Evolutionary conservation across 1,139 yeast species (phyloP).

Genomic region (Eremothecium sinecaudum): DNA sequence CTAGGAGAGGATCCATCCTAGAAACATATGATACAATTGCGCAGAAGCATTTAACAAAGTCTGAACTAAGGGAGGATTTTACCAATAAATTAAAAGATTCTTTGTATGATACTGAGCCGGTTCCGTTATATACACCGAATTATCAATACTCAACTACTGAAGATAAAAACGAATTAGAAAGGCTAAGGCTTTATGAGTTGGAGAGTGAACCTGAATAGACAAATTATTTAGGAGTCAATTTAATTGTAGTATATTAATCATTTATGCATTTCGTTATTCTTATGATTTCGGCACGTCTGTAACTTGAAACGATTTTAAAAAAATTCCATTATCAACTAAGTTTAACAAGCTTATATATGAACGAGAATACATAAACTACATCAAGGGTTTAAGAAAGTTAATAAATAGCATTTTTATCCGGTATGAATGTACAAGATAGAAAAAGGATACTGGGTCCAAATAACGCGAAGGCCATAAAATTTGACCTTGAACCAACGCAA

Average conservation of each 20-base stretch:
- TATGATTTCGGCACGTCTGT: too few relatives aligned
- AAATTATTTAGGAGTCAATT: too few relatives aligned
- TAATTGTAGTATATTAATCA: too few relatives aligned
- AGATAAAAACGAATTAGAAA: constrained; percentile 33
- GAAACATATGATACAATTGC: neutral
- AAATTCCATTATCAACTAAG: too few relatives aligned
- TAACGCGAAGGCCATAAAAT: constrained; percentile 45
- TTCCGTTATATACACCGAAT: constrained; percentile 23
- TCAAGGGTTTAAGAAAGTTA: too few relatives aligned
- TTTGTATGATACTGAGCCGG: constrained; percentile 12
- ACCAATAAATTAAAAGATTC: neutral
- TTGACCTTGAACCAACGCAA: constrained; percentile 22
- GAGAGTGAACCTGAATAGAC: constrained; percentile 35
- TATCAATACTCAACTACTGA: constrained; percentile 11
- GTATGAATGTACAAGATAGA: constrained; percentile 48
- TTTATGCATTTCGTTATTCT: too few relatives aligned
- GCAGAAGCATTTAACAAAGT: neutral
- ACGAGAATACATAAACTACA: too few relatives aligned
- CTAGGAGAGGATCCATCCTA: neutral
- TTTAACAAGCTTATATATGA: too few relatives aligned
- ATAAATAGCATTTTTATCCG: neutral
- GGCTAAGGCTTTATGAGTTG: constrained; percentile 25
- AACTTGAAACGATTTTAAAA: too few relatives aligned
- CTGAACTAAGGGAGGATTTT: neutral
- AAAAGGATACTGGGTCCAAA: constrained; percentile 63